A percentile compares a stretch with the other conserved stretches of the same genome.
Evolutionary conservation across 2,329 filamentous ascomycete species (phyloP).

Genomic region (Diaporthe sp.): DNA sequence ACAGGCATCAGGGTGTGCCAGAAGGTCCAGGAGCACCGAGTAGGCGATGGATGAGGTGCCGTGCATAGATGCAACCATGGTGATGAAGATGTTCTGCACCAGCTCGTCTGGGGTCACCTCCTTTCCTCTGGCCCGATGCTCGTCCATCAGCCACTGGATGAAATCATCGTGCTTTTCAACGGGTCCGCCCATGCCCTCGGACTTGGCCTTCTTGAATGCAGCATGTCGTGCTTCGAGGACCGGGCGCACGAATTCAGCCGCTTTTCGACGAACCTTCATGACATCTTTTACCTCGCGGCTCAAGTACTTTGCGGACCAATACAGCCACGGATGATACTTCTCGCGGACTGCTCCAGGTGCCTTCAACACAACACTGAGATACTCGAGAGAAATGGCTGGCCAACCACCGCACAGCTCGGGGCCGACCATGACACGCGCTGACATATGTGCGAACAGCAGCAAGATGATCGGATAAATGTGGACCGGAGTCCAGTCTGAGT

Average conservation of each 20-base stretch:
- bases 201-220: neutral
- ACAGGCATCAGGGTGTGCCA: conserved; percentile 39
- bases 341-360: conserved; percentile 41
- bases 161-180: conserved; percentile 42
- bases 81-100: conserved; percentile 43
- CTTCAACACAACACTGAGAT: conserved; percentile 41
- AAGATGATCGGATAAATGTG: conserved; percentile 20
- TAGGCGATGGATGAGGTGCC: conserved; percentile 24
- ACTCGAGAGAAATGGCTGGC: conserved; percentile 40
- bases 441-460: conserved; percentile 37
- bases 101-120: conserved; percentile 39
- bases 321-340: conserved; percentile 41
- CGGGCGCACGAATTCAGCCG: conserved; percentile 43
- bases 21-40: conserved; percentile 35
- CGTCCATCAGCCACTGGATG: conserved; percentile 44
- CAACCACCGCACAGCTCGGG: conserved; percentile 42
- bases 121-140: conserved; percentile 42
- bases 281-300: conserved; percentile 40
- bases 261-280: conserved; percentile 34
- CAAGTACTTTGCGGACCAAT: conserved; percentile 44
- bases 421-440: conserved; percentile 44
- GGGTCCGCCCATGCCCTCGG: conserved; percentile 1
- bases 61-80: conserved; percentile 44
- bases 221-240: conserved; percentile 41
- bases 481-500: conserved; percentile 19